These are phyloP conservation scores for Sporothrix protearum DNA, from an alignment of 2,329 filamentous ascomycete species.

Conservation along the genomic window DNA sequence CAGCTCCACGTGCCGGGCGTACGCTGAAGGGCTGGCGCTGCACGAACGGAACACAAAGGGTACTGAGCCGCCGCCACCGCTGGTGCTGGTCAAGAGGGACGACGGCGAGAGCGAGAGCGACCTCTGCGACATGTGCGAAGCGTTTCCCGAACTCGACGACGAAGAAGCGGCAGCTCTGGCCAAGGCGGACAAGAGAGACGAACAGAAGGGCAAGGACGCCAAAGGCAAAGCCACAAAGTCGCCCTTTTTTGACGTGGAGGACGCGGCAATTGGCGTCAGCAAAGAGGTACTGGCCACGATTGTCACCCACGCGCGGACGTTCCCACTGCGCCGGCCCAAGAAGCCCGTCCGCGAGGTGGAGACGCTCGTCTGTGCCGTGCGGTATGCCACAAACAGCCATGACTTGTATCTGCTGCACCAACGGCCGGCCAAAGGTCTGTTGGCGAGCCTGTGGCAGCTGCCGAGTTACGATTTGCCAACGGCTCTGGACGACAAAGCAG, in stretches of 20 bases:
- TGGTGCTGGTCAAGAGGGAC: not conserved
- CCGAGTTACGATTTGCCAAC: constrained; percentile 40
- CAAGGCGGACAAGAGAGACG: constrained; percentile 7
- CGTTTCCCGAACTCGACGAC: constrained; percentile 40
- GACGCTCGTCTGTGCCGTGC: constrained; percentile 52
- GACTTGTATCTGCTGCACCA: constrained; percentile 47
- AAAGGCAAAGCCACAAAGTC: constrained; percentile 28
- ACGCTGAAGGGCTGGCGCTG: constrained; percentile 45
- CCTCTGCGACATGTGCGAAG: constrained; percentile 47
- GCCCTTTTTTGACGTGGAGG: constrained; percentile 34
- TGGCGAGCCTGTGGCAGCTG: constrained; percentile 56
- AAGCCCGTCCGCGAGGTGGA: constrained; percentile 52
- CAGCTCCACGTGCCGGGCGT: constrained; percentile 49
- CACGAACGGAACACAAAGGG: not conserved
- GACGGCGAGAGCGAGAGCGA: constrained; percentile 42
- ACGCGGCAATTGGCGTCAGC: constrained; percentile 5
- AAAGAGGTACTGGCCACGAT: constrained; percentile 33
- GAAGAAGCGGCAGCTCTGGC: constrained; percentile 26
- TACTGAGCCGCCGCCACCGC: not conserved
- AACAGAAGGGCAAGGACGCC: not conserved
- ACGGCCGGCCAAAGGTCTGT: constrained; percentile 51
- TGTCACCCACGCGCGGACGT: constrained; percentile 47
- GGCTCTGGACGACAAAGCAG: not conserved
- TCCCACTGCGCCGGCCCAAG: constrained; percentile 51
- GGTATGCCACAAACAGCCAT: constrained; percentile 29